These are phyloP conservation scores for Linanthus parryae DNA, from an alignment of 148 eudicot genomes.

Conservation along the genomic window DNA sequence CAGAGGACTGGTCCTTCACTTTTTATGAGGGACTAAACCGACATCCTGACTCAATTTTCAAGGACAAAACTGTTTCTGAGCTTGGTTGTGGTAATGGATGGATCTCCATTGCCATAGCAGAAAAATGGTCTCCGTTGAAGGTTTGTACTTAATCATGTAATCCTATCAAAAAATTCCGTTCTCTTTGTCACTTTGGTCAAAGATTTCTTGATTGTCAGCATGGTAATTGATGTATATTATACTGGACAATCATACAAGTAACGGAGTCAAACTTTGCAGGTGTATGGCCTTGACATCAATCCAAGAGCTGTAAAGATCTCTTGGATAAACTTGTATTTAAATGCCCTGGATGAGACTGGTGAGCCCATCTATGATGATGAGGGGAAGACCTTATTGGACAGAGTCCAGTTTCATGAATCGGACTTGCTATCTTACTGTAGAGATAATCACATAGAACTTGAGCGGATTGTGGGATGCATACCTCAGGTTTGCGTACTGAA, in stretches of 20 bases:
- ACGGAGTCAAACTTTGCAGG: conserved; percentile 35
- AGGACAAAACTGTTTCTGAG: conserved; percentile 86
- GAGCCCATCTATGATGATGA: conserved; percentile 79
- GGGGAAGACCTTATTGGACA: conserved; percentile 81
- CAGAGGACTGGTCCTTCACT: conserved; percentile 99
- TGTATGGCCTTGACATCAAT: conserved; percentile 95
- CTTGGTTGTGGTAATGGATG: conserved; percentile 99
- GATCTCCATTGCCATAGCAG: conserved; percentile 97
- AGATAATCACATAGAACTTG: conserved; percentile 79
- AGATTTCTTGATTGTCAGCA: not conserved
- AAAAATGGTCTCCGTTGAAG: conserved; percentile 89
- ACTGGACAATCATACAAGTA: not conserved
- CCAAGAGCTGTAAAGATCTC: conserved; percentile 94
- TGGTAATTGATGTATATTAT: not conserved
- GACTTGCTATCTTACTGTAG: conserved; percentile 84
- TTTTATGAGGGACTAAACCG: conserved; percentile 96
- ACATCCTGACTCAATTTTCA: conserved; percentile 89
- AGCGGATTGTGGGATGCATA: conserved; percentile 98
- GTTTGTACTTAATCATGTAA: no score
- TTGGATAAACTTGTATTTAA: conserved; percentile 90
- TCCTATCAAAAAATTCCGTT: no score
- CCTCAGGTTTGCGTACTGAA: no score
- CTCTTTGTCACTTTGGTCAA: no score
- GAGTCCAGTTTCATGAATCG: conserved; percentile 92
- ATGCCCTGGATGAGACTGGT: conserved; percentile 92